phyloP scores from a whole-genome alignment of 2,329 filamentous ascomycete species.

The Venturia aucupariae region DNA sequence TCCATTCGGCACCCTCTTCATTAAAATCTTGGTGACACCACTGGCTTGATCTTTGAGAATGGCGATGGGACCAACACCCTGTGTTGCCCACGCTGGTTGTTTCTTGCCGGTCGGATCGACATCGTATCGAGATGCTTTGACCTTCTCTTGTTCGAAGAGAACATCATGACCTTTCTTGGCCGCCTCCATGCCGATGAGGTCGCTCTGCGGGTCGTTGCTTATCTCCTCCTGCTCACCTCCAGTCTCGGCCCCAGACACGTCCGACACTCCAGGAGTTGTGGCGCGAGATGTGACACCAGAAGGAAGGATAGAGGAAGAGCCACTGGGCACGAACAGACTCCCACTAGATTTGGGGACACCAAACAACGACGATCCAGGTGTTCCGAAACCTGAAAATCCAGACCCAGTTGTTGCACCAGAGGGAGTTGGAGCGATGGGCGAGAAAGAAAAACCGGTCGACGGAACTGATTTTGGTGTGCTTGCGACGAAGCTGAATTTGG shows the following conservation, averaged over 20 bases:
- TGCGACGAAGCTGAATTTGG: conserved; percentile 16
- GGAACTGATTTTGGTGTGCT: conserved; percentile 12
- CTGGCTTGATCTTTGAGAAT: conserved; percentile 66
- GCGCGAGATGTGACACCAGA: conserved; percentile 22
- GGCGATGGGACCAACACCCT: conserved; percentile 63
- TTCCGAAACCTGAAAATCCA: conserved; percentile 16
- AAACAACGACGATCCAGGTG: background rate
- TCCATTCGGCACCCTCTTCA: conserved; percentile 67
- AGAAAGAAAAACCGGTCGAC: conserved; percentile 24
- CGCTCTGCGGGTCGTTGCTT: conserved; percentile 41
- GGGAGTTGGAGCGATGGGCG: conserved; percentile 17
- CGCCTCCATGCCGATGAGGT: conserved; percentile 61
- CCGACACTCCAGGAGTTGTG: conserved; percentile 21
- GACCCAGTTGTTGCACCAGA: conserved; percentile 7
- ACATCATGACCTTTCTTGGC: conserved; percentile 57
- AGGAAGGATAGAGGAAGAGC: conserved; percentile 15
- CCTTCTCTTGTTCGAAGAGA: conserved; percentile 29
- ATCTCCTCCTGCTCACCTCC: conserved; percentile 21
- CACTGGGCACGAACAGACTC: conserved; percentile 13
- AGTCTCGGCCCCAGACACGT: conserved; percentile 21
- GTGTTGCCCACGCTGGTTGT: conserved; percentile 51
- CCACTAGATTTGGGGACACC: conserved; percentile 8
- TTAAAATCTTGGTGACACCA: conserved; percentile 55
- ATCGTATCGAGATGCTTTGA: conserved; percentile 37
- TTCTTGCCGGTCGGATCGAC: conserved; percentile 26